A percentile compares a stretch with the other conserved stretches of the same genome.
Evolutionary conservation across 2,329 filamentous ascomycete genomes (phyloP).

Genomic region (Aspergillus vadensis): DNA sequence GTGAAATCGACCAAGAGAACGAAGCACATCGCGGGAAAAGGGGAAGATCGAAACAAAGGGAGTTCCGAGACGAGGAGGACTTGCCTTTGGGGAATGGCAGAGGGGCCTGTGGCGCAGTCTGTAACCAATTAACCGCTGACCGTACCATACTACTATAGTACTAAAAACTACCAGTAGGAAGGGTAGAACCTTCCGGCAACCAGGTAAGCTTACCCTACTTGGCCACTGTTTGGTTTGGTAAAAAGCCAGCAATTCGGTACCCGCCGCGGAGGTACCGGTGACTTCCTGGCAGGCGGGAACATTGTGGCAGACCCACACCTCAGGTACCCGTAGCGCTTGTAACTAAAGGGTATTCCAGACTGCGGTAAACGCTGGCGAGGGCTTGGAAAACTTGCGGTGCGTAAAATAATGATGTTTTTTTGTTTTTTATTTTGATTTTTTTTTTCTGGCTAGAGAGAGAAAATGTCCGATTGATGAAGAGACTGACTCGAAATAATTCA

Average conservation of each 20-base stretch:
- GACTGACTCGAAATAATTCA: too few species aligned
- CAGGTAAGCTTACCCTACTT: neutral
- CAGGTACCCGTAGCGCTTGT: slow-evolving; percentile 25
- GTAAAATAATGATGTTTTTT: neutral
- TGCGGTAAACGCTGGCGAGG: neutral
- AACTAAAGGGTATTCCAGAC: slow-evolving; percentile 6
- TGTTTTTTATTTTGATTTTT: neutral
- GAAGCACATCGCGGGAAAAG: neutral
- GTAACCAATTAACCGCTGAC: neutral
- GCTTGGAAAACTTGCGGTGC: neutral
- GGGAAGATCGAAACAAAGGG: slow-evolving; percentile 3
- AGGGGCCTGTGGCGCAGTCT: slow-evolving; percentile 4
- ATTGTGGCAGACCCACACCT: slow-evolving; percentile 19
- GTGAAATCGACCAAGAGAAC: neutral
- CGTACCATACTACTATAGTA: neutral
- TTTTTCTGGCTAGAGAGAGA: neutral
- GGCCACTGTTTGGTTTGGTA: neutral
- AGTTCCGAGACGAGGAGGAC: neutral
- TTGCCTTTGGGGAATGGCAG: neutral
- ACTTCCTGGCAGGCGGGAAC: slow-evolving; percentile 20
- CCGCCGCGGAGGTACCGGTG: slow-evolving; percentile 15
- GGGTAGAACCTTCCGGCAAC: neutral
- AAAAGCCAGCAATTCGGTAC: slow-evolving; percentile 7
- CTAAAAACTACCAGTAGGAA: too few species aligned
- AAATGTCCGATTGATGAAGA: too few species aligned